Evolutionary conservation across 148 eudicot species (phyloP).

Genomic region (Vaccinium macrocarpon): DNA sequence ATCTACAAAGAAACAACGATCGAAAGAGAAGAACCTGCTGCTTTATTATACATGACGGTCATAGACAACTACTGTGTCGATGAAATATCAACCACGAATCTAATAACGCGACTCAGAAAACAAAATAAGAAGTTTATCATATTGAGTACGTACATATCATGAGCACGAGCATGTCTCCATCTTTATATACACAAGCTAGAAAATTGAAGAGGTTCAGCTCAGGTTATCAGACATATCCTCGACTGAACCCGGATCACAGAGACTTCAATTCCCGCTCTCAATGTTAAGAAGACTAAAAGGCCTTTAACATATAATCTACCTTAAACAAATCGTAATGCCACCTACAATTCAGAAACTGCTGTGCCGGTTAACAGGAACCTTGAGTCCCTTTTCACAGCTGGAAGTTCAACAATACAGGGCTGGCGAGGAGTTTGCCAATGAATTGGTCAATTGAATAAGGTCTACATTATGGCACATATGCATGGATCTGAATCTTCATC

Average conservation of each 20-base stretch:
- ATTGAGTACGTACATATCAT: neutral
- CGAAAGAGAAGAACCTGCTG: neutral
- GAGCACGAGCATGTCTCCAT: neutral
- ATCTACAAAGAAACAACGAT: neutral
- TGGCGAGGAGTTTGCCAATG: neutral
- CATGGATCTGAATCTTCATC: conserved; percentile 48
- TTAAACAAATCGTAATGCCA: neutral
- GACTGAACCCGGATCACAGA: neutral
- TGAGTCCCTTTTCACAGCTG: conserved; percentile 3
- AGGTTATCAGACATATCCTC: neutral
- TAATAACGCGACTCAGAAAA: neutral
- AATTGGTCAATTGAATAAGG: neutral
- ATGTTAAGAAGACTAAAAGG: neutral
- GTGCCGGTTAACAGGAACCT: neutral
- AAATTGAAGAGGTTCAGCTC: neutral
- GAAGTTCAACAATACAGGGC: conserved; percentile 1
- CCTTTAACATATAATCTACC: neutral
- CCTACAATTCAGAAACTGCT: neutral
- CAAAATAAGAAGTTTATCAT: neutral
- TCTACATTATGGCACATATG: conserved; percentile 49
- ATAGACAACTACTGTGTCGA: neutral
- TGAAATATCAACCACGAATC: neutral
- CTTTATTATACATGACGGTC: neutral
- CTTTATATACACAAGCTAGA: neutral
- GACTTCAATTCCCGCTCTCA: neutral